A percentile compares a stretch with the other conserved stretches of the same genome.
phyloP scores from a whole-genome alignment of 176 grass and related monocot species.

The Cymbopogon citratus region DNA sequence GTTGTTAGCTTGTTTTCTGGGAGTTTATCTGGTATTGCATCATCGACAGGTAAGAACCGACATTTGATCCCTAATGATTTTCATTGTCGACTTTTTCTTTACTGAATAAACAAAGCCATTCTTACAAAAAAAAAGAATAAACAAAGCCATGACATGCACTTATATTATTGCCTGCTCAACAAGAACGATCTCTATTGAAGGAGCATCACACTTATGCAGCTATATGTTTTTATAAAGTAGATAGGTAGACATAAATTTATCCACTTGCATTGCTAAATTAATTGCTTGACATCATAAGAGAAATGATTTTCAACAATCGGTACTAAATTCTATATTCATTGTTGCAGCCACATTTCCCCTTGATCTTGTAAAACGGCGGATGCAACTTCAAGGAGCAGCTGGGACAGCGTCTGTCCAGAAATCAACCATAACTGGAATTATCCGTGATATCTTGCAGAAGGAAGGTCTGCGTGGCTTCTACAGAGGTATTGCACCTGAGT shows the following conservation, averaged over 20 bases:
- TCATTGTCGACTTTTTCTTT: not conserved
- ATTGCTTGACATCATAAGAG: not conserved
- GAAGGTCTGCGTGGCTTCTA: conserved; percentile 84
- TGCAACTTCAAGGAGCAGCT: conserved; percentile 82
- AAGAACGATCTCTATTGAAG: not conserved
- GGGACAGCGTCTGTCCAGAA: conserved; percentile 47
- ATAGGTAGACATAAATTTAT: not conserved
- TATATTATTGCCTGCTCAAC: not conserved
- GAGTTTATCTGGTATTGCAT: conserved; percentile 89
- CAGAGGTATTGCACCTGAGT: conserved; percentile 83
- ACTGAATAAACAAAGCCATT: not conserved
- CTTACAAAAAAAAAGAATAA: too few relatives aligned
- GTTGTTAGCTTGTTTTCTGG: conserved; percentile 81
- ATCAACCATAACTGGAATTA: conserved; percentile 56
- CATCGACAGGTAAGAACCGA: conserved; percentile 72
- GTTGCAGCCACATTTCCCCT: conserved; percentile 88
- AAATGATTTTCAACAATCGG: not conserved
- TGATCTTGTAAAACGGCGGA: conserved; percentile 76
- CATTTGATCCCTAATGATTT: not conserved
- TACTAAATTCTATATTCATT: conserved; percentile 3
- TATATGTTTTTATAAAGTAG: not conserved
- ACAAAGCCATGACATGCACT: not conserved
- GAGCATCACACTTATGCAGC: not conserved
- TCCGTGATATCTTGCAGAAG: conserved; percentile 51
- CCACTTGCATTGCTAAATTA: not conserved